Conservation (phyloP, 306 rosid species). For the Malus domestica region DNA sequence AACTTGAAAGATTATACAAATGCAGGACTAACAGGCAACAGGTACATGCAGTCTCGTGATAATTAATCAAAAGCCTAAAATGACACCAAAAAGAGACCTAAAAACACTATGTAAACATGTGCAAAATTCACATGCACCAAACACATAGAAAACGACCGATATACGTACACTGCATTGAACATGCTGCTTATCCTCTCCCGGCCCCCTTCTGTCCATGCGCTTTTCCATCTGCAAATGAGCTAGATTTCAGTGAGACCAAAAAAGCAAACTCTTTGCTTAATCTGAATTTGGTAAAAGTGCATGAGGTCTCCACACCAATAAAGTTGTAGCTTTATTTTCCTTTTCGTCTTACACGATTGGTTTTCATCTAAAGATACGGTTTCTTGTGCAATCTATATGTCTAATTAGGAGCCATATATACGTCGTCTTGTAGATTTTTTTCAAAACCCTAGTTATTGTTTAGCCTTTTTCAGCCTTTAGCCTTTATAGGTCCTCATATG, state of each 20-base stretch:
- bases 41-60: not conserved
- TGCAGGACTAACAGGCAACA: not conserved
- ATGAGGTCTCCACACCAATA: not conserved
- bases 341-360: not conserved
- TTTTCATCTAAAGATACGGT: not conserved
- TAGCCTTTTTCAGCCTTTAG: conserved; percentile 12
- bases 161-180: not conserved
- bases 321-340: not conserved
- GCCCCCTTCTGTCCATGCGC: not conserved
- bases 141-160: conserved; percentile 9
- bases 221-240: not conserved
- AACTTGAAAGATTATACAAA: no score
- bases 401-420: conserved; percentile 1
- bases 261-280: not conserved
- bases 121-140: not conserved
- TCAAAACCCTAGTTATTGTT: conserved; percentile 4
- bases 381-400: not conserved
- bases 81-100: not conserved
- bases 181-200: not conserved
- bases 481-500: conserved; percentile 15
- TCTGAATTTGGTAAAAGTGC: not conserved
- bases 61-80: not conserved
- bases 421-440: conserved; percentile 12
- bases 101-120: conserved; percentile 5
- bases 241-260: not conserved